Conservation (phyloP, 805 yeast genomes). For the Kazachstania taianensis region DNA sequence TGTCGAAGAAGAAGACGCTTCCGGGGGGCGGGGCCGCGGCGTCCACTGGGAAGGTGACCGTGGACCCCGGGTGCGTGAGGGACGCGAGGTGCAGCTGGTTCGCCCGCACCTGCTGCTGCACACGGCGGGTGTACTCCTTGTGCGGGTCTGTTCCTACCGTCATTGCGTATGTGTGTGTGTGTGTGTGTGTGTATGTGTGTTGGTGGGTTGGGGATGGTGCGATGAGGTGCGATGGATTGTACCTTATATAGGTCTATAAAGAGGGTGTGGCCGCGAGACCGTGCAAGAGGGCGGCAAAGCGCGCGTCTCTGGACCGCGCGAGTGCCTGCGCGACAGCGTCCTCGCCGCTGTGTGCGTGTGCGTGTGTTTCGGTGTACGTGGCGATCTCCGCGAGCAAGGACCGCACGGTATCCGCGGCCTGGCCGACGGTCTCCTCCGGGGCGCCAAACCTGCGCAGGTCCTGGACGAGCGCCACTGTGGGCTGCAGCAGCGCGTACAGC, state of each 20-base stretch:
- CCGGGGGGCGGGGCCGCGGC: slow-evolving; percentile 20
- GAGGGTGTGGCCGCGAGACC: too few relatives aligned
- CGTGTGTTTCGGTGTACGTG: too few relatives aligned
- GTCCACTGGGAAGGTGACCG: slow-evolving; percentile 16
- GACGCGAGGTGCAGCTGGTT: slow-evolving; percentile 28
- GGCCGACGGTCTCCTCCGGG: neutral
- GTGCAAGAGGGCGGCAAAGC: too few relatives aligned
- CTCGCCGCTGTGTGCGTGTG: too few relatives aligned
- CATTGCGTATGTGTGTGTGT: slow-evolving; percentile 1
- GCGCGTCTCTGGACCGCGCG: too few relatives aligned
- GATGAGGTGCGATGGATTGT: too few relatives aligned
- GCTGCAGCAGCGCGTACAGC: slow-evolving; percentile 5
- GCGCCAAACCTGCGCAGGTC: slow-evolving; percentile 6
- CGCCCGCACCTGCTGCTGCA: slow-evolving; percentile 19
- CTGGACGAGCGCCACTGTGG: slow-evolving; percentile 3
- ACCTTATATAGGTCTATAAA: too few relatives aligned
- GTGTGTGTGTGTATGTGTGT: neutral
- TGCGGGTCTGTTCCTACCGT: slow-evolving; percentile 4
- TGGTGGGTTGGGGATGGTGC: too few relatives aligned
- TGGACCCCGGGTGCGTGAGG: slow-evolving; percentile 29
- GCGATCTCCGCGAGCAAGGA: too few relatives aligned
- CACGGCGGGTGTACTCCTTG: slow-evolving; percentile 11
- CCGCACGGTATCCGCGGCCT: too few relatives aligned
- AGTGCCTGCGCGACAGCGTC: too few relatives aligned
- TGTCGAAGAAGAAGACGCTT: slow-evolving; percentile 70